Conservation (phyloP, 2,329 filamentous ascomycete species). For the Diaporthe sp. region DNA sequence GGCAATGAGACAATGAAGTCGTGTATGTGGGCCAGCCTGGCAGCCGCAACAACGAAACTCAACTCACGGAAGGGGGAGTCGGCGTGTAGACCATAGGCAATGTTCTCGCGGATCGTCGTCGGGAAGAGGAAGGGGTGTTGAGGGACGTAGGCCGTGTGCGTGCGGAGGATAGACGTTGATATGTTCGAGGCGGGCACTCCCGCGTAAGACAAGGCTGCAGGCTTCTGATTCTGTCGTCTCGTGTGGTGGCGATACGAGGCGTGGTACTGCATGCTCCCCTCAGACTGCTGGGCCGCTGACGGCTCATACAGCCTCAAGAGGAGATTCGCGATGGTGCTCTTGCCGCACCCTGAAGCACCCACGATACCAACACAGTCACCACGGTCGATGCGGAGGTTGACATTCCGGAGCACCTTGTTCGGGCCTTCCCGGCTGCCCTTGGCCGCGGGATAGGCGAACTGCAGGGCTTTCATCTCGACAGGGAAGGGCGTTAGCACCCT, state of each 20-base stretch:
- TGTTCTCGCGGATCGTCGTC: constrained; percentile 82
- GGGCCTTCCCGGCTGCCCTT: constrained; percentile 51
- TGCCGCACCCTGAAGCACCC: constrained; percentile 89
- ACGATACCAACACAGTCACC: constrained; percentile 83
- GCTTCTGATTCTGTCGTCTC: constrained; percentile 36
- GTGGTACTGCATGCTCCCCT: not conserved
- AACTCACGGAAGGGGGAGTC: constrained; percentile 63
- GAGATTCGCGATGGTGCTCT: constrained; percentile 85
- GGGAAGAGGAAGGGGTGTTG: constrained; percentile 85
- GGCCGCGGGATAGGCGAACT: constrained; percentile 79
- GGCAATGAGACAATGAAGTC: constrained; percentile 83
- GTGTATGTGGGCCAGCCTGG: constrained; percentile 75
- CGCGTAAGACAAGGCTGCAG: constrained; percentile 68
- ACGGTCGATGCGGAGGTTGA: constrained; percentile 75
- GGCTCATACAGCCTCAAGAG: constrained; percentile 79
- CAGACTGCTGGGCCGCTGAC: not conserved
- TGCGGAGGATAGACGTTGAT: constrained; percentile 71
- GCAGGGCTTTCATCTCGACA: constrained; percentile 68
- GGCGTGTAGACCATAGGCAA: constrained; percentile 79
- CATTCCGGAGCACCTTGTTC: constrained; percentile 66
- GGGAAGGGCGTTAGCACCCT: constrained; percentile 56
- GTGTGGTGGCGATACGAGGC: not conserved
- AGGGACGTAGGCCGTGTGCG: constrained; percentile 75
- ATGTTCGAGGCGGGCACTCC: constrained; percentile 69
- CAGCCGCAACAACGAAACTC: constrained; percentile 63